A percentile compares a stretch with the other conserved stretches of the same genome.
Conservation (phyloP, 352 stramenopile genomes). For the Globisporangium alternatum region DNA sequence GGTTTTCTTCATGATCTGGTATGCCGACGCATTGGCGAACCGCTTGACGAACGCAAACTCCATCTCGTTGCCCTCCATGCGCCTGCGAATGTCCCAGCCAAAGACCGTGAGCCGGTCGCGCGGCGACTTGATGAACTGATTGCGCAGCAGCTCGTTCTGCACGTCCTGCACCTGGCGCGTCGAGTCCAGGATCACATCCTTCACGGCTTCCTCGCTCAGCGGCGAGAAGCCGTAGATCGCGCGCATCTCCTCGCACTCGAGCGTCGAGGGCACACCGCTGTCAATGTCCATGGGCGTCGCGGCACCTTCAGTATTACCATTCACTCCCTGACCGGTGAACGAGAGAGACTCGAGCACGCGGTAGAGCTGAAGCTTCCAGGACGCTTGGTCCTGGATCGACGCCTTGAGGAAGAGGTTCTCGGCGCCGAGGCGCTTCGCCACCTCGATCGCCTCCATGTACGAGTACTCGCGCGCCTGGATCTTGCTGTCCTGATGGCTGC, state of each 20-base stretch:
- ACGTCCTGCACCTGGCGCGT: slow-evolving; percentile 29
- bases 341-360: slow-evolving; percentile 49
- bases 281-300: slow-evolving; percentile 3
- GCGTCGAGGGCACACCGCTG: background rate
- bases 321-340: slow-evolving; percentile 23
- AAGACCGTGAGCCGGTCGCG: slow-evolving; percentile 32
- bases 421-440: slow-evolving; percentile 37
- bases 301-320: slow-evolving; percentile 10
- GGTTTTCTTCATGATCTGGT: slow-evolving; percentile 32
- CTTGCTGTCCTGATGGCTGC: slow-evolving; percentile 12
- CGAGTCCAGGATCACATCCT: slow-evolving; percentile 37
- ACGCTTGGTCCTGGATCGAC: slow-evolving; percentile 41
- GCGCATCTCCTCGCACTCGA: slow-evolving; percentile 32
- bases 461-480: slow-evolving; percentile 17
- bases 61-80: slow-evolving; percentile 30
- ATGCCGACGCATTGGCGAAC: slow-evolving; percentile 34
- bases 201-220: slow-evolving; percentile 31
- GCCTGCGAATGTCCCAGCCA: slow-evolving; percentile 38
- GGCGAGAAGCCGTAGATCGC: slow-evolving; percentile 35
- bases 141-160: slow-evolving; percentile 29
- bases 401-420: slow-evolving; percentile 52
- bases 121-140: slow-evolving; percentile 17
- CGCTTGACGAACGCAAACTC: slow-evolving; percentile 39
- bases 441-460: slow-evolving; percentile 26
- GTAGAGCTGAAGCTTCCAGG: slow-evolving; percentile 42